Evolutionary conservation across 208 protist species (phyloP).

Genomic region (Plasmodiophora brassicae): DNA sequence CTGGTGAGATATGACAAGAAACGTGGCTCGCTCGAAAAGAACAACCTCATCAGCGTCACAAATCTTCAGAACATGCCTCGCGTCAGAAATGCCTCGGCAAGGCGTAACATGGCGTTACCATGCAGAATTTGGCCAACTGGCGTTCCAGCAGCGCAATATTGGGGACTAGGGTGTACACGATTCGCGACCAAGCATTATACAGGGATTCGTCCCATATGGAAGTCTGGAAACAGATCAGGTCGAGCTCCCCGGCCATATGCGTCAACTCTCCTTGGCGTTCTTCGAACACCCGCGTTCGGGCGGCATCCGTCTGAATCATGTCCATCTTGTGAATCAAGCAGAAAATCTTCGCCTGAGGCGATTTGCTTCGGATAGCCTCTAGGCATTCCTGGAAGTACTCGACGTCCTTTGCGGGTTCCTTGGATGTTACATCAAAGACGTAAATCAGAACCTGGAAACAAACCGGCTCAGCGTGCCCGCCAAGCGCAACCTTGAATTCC

Average conservation of each 20-base stretch:
- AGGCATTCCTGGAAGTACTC: slow-evolving; percentile 91
- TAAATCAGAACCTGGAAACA: slow-evolving; percentile 85
- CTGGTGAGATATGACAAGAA: slow-evolving; percentile 54
- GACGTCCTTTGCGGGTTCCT: slow-evolving; percentile 73
- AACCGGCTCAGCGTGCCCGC: background rate
- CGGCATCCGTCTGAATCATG: slow-evolving; percentile 67
- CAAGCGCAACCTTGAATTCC: background rate
- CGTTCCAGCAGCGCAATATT: slow-evolving; percentile 82
- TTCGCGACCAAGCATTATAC: slow-evolving; percentile 69
- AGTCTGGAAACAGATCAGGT: slow-evolving; percentile 89
- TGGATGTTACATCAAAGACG: slow-evolving; percentile 91
- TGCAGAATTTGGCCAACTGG: slow-evolving; percentile 80
- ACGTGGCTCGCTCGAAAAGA: slow-evolving; percentile 92
- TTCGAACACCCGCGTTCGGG: slow-evolving; percentile 15
- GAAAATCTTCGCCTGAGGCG: slow-evolving; percentile 91
- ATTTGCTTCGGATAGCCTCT: slow-evolving; percentile 87
- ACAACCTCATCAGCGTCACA: slow-evolving; percentile 94
- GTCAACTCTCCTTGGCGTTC: slow-evolving; percentile 61
- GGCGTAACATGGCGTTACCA: background rate
- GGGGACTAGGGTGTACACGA: slow-evolving; percentile 79
- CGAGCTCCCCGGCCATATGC: slow-evolving; percentile 59
- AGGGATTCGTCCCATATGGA: slow-evolving; percentile 98
- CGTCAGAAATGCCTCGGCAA: background rate
- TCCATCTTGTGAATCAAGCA: slow-evolving; percentile 98
- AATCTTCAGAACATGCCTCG: slow-evolving; percentile 52